Percentiles rank a stretch among this genome's conserved stretches.
Evolutionary conservation across 768 basidiomycete genomes (phyloP).

Genomic region (Leccinum truebloodii): DNA sequence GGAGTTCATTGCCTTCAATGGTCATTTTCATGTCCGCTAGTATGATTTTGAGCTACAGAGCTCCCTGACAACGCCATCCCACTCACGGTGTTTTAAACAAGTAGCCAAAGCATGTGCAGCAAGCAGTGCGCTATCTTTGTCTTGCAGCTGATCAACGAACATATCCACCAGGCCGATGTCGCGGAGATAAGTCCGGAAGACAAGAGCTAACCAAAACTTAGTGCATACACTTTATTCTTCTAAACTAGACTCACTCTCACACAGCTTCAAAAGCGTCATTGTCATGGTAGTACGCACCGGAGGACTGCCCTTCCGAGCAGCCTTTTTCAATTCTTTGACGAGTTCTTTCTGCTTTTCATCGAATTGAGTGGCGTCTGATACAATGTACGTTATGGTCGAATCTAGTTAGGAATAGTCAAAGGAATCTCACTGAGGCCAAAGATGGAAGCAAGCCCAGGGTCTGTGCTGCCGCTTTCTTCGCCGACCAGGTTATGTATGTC

Average conservation of each 20-base stretch:
- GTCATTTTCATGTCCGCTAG: slow-evolving; percentile 16
- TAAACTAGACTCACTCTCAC: no score
- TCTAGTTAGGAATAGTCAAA: not conserved
- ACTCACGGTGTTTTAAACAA: slow-evolving; percentile 11
- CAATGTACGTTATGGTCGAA: not conserved
- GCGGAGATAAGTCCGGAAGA: no score
- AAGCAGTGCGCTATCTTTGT: no score
- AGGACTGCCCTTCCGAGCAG: not conserved
- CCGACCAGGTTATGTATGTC: not conserved
- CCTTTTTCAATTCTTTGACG: slow-evolving; percentile 13
- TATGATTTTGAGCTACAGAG: not conserved
- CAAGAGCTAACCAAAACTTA: no score
- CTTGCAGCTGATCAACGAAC: no score
- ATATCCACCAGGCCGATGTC: no score
- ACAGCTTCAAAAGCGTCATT: slow-evolving; percentile 10
- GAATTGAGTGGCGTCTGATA: slow-evolving; percentile 10
- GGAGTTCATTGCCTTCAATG: slow-evolving; percentile 3
- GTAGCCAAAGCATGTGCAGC: not conserved
- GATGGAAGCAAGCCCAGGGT: not conserved
- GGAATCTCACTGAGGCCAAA: slow-evolving; percentile 21
- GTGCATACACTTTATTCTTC: no score
- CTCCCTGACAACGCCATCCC: not conserved
- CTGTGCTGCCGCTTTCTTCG: no score
- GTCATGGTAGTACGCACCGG: slow-evolving; percentile 24
- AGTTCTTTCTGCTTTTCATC: slow-evolving; percentile 5